Evolutionary conservation across 2,329 filamentous ascomycete species (phyloP), one percentile per base, ranked within the genome.

Genomic region (Apiospora sp.): DNA sequence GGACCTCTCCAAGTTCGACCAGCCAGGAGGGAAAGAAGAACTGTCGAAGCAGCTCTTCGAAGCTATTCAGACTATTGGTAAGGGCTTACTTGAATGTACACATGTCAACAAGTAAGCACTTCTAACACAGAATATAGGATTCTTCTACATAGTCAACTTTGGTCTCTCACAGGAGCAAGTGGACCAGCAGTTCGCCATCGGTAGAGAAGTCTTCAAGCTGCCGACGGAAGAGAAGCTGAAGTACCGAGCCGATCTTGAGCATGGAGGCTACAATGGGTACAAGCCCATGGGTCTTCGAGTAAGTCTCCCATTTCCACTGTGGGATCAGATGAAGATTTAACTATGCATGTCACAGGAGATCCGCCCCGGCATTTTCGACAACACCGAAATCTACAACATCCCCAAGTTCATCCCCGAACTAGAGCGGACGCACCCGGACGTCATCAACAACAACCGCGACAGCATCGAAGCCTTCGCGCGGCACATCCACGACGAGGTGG

Each of bases 121-220:
- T 4, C 27, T 58, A 5, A 58, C 0, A 16, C 7, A 49, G 4
- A 49, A 58, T 13, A 1, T 7, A 78, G 88, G 89, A 0, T 89
- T 92, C 82, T 92, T 92, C 81, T 91, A 91, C 74, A 86, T 92
- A 27, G 87, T 87, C 73, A 90, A 91, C 80, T 91, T 89, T 74
- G 89, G 89, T 44, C 83, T 92, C n/a, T 82, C 81, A 0, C 88
- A 91, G 78, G 88, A 90, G 67, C 83, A 90, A 77, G 85, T 92
- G 1, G 86, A 92, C 75, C 82, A 84, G 7, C 90, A 92, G 74
- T 92, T 91, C 74, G 88, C 89, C 16, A 85, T 92, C 2, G 90
- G 87, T 1, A 88, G 89, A 72, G 83, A 87, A 48, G 86, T 92
- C 74, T 91, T 91, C 76, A 78, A 86, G 5, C 82, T 92, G 0